phyloP scores from a whole-genome alignment of 345 rosid genomes.

The Erucastrum elatum region DNA sequence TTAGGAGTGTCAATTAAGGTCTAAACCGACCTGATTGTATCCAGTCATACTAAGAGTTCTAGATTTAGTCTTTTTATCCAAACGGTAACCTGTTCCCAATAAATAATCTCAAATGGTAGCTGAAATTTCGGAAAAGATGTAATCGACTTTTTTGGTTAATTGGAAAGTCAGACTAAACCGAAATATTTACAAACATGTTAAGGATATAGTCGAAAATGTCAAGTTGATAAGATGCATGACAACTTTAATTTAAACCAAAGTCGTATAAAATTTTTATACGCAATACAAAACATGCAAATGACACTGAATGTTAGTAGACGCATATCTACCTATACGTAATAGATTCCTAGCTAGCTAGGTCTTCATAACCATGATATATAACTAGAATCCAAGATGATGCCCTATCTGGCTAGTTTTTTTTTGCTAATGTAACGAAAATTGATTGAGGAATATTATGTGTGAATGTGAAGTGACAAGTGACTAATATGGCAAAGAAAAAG shows the following conservation, averaged over 20 bases:
- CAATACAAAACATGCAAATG: constrained; percentile 10
- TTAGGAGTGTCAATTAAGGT: not conserved
- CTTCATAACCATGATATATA: constrained; percentile 1
- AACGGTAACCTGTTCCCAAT: not conserved
- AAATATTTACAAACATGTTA: not conserved
- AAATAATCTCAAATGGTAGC: not conserved
- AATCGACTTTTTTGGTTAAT: not conserved
- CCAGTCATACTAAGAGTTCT: not conserved
- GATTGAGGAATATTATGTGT: constrained; percentile 10
- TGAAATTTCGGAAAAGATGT: not conserved
- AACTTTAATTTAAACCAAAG: constrained; percentile 17
- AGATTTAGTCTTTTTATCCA: not conserved
- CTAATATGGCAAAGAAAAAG: constrained; percentile 30
- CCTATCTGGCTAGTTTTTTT: constrained; percentile 10
- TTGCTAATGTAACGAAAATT: constrained; percentile 15
- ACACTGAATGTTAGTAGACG: not conserved
- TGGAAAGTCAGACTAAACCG: not conserved
- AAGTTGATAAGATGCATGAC: not conserved
- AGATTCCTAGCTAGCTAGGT: constrained; percentile 22
- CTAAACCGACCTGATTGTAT: not conserved
- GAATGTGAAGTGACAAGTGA: constrained; percentile 33
- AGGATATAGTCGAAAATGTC: not conserved
- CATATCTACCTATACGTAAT: constrained; percentile 34
- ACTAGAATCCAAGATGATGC: constrained; percentile 15
- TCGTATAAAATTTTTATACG: constrained; percentile 12